phyloP scores from a whole-genome alignment of 176 grass and related monocot species.

The Elymus sibiricus region DNA sequence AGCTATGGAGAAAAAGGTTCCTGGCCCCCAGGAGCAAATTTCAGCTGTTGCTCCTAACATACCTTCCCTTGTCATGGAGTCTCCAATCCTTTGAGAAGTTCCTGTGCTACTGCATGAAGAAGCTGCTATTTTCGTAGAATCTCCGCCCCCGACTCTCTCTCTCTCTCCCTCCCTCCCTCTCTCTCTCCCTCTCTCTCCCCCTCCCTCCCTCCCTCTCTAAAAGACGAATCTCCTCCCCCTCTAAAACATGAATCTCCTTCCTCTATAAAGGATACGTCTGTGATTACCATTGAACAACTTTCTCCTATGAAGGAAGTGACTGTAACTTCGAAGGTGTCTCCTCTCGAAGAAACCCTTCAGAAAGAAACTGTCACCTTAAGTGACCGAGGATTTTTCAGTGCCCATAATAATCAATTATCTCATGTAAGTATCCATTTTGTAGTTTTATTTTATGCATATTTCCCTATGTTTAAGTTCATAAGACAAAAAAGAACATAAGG shows the following conservation, averaged over 20 bases:
- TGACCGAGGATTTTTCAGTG: slow-evolving; percentile 45
- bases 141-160: not conserved
- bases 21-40: slow-evolving; percentile 29
- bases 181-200: too few relatives aligned
- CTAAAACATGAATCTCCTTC: slow-evolving; percentile 34
- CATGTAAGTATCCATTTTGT: slow-evolving; percentile 54
- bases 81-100: slow-evolving; percentile 14
- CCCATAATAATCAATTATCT: slow-evolving; percentile 61
- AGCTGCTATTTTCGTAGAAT: slow-evolving; percentile 44
- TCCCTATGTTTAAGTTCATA: slow-evolving; percentile 14
- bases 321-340: slow-evolving; percentile 38
- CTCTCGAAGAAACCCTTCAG: slow-evolving; percentile 23
- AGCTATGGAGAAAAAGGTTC: slow-evolving; percentile 19
- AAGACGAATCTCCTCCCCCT: slow-evolving; percentile 35
- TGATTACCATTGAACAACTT: slow-evolving; percentile 26
- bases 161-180: too few relatives aligned
- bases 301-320: slow-evolving; percentile 37
- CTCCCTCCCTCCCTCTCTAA: not conserved
- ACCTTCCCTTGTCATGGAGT: not conserved
- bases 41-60: slow-evolving; percentile 21
- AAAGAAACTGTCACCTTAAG: slow-evolving; percentile 32
- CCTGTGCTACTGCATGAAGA: slow-evolving; percentile 28
- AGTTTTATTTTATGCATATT: not conserved
- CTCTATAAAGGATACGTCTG: slow-evolving; percentile 25
- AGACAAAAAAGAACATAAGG: not conserved